Conservation (phyloP, 768 basidiomycete genomes). For the Rhizopogon vulgaris region DNA sequence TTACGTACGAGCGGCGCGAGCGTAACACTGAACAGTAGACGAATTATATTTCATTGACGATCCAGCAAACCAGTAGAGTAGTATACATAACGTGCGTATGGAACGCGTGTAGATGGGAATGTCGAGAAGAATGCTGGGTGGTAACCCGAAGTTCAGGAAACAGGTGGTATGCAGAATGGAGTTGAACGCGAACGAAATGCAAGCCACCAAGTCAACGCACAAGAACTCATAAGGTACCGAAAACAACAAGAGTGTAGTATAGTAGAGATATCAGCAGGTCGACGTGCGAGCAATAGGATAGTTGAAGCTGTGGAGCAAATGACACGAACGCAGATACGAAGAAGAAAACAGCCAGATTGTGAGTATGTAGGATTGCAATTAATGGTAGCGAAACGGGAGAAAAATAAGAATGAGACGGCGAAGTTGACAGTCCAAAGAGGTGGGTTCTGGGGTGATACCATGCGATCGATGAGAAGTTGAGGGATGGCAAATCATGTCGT, state of each 20-base stretch:
- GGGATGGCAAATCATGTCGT: slow-evolving; percentile 28
- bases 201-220: slow-evolving; percentile 3
- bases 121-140: slow-evolving; percentile 4
- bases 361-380: slow-evolving; percentile 22
- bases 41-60: slow-evolving; percentile 10
- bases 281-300: slow-evolving; percentile 24
- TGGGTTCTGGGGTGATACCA: slow-evolving; percentile 14
- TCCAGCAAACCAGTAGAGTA: slow-evolving; percentile 7
- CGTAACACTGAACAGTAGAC: background rate
- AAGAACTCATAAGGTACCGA: slow-evolving; percentile 5
- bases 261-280: slow-evolving; percentile 27
- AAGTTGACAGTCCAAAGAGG: slow-evolving; percentile 10
- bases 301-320: slow-evolving; percentile 13
- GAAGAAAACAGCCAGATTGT: slow-evolving; percentile 9
- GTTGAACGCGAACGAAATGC: slow-evolving; percentile 7
- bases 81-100: slow-evolving; percentile 8
- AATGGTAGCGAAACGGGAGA: slow-evolving; percentile 19
- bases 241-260: slow-evolving; percentile 21
- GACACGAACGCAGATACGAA: slow-evolving; percentile 12
- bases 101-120: slow-evolving; percentile 1
- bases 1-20: background rate
- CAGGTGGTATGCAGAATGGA: slow-evolving; percentile 11
- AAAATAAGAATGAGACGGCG: slow-evolving; percentile 22
- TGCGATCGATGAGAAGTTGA: slow-evolving; percentile 25
- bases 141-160: slow-evolving; percentile 7